Conservation (phyloP, 1,139 yeast species). For the Hansenula anomala region DNA sequence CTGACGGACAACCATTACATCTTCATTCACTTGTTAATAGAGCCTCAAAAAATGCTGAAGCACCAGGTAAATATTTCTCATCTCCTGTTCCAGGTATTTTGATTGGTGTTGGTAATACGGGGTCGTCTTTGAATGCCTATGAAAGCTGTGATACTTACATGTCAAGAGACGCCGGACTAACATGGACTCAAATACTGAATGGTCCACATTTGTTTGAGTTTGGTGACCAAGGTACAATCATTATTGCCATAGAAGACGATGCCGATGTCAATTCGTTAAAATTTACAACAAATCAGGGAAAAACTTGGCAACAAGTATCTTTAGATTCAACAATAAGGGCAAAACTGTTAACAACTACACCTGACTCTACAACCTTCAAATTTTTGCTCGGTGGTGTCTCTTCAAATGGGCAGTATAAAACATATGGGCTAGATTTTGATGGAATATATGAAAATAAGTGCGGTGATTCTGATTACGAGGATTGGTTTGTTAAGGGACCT, state of each 20-base stretch:
- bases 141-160: conserved; percentile 45
- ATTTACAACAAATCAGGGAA: conserved; percentile 74
- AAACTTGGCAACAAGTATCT: conserved; percentile 50
- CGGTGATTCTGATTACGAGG: conserved; percentile 55
- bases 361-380: conserved; percentile 64
- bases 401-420: conserved; percentile 20
- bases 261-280: conserved; percentile 31
- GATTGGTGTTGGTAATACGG: conserved; percentile 54
- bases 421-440: conserved; percentile 50
- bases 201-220: conserved; percentile 55
- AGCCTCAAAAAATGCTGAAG: conserved; percentile 10
- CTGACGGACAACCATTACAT: conserved; percentile 28
- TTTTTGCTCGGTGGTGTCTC: conserved; percentile 50
- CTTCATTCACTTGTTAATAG: conserved; percentile 18
- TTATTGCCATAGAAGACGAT: conserved; percentile 47
- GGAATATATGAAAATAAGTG: conserved; percentile 54
- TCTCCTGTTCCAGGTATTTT: conserved; percentile 73
- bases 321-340: conserved; percentile 47
- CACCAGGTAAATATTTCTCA: conserved; percentile 29
- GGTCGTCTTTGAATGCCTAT: conserved; percentile 28
- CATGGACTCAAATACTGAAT: conserved; percentile 59
- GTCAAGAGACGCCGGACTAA: conserved; percentile 72
- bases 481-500: conserved; percentile 48
- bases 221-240: conserved; percentile 79
- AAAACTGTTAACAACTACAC: conserved; percentile 46